These are phyloP conservation scores for Calonectria montana DNA, from an alignment of 2,329 filamentous ascomycete genomes.

Conservation along the genomic window DNA sequence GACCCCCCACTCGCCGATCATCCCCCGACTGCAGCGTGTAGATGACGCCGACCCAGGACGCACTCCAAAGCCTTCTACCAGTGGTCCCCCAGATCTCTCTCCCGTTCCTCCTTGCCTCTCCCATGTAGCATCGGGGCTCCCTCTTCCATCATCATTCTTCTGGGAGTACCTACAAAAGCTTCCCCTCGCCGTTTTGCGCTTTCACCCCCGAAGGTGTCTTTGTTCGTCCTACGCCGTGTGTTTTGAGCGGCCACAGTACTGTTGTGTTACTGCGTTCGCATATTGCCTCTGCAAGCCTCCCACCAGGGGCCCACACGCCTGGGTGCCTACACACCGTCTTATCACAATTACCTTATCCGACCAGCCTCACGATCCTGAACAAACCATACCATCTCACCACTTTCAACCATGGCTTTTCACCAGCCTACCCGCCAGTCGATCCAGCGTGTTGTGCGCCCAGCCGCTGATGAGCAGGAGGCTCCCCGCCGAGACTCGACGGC, in stretches of 20 bases:
- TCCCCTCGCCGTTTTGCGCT: constrained; percentile 1
- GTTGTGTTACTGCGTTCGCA: constrained; percentile 15
- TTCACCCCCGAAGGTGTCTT: background rate
- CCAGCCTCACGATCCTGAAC: constrained; percentile 28
- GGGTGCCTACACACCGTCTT: constrained; percentile 37
- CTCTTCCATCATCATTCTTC: constrained; percentile 13
- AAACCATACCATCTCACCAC: constrained; percentile 12
- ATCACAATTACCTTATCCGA: constrained; percentile 37
- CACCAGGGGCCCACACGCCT: constrained; percentile 35
- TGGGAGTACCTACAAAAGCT: constrained; percentile 11
- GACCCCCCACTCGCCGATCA: constrained; percentile 29
- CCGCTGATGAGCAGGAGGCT: constrained; percentile 52
- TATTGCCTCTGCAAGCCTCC: constrained; percentile 32
- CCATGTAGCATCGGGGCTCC: constrained; percentile 22
- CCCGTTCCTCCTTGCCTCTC: constrained; percentile 26
- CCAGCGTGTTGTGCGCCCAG: constrained; percentile 59
- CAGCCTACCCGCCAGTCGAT: constrained; percentile 66
- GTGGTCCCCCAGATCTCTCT: constrained; percentile 23
- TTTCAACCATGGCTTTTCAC: constrained; percentile 66
- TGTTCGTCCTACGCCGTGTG: background rate
- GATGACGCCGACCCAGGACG: constrained; percentile 25
- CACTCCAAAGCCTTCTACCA: constrained; percentile 11
- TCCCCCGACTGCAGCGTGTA: constrained; percentile 24
- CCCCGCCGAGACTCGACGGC: constrained; percentile 40
- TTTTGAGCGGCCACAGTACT: constrained; percentile 1